phyloP scores from a whole-genome alignment of 768 basidiomycete genomes.

The Tremella yokohamensis region DNA sequence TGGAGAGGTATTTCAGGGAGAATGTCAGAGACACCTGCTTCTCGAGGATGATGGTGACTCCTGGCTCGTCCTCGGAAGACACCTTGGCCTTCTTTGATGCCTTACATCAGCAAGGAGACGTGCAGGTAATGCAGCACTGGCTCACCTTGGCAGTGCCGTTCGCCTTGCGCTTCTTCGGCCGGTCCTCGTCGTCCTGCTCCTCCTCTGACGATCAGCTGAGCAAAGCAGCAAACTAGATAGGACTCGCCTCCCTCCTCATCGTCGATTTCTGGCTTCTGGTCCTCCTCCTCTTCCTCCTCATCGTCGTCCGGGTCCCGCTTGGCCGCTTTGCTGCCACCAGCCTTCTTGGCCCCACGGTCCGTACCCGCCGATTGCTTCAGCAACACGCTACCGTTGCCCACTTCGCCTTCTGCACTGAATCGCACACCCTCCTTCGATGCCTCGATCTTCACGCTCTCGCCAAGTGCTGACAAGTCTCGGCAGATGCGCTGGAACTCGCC shows the following conservation, averaged over 20 bases:
- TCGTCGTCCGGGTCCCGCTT: conserved; percentile 52
- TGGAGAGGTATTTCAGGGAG: conserved; percentile 92
- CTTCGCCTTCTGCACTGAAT: conserved; percentile 88
- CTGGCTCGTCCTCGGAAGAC: conserved; percentile 29
- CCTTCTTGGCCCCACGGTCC: conserved; percentile 28
- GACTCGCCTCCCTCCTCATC: conserved; percentile 49
- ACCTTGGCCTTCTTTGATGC: conserved; percentile 46
- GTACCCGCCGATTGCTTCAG: conserved; percentile 61
- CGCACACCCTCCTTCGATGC: conserved; percentile 92
- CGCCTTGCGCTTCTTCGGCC: conserved; percentile 49
- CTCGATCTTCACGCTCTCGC: conserved; percentile 92
- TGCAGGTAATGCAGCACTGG: not conserved
- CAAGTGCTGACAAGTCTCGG: conserved; percentile 80
- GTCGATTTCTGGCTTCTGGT: conserved; percentile 53
- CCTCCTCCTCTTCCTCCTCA: conserved; percentile 54
- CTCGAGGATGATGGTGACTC: conserved; percentile 77
- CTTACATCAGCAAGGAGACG: conserved; percentile 9
- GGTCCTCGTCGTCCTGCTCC: conserved; percentile 51
- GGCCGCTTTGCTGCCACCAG: conserved; percentile 29
- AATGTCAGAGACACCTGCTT: conserved; percentile 87
- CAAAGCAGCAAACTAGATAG: not conserved
- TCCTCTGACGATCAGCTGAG: conserved; percentile 33
- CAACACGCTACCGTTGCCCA: conserved; percentile 82
- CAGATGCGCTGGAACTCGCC: conserved; percentile 88
- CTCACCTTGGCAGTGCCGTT: conserved; percentile 48